Evolutionary conservation across 2,329 filamentous ascomycete genomes (phyloP).

Genomic region (Claviceps sp.): DNA sequence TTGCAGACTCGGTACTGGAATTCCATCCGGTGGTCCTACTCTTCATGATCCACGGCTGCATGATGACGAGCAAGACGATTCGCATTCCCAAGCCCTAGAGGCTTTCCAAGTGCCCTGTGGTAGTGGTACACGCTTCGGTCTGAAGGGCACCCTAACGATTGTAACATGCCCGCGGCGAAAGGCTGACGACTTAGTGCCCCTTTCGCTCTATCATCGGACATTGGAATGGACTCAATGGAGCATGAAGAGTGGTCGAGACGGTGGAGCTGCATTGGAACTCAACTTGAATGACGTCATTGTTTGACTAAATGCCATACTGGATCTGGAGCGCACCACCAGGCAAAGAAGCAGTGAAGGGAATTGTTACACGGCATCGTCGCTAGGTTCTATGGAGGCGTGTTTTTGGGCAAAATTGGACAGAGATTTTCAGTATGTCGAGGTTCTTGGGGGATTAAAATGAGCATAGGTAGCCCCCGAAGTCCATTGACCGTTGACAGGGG

Average conservation of each 20-base stretch:
- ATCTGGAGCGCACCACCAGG: too few relatives aligned
- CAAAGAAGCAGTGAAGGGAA: too few relatives aligned
- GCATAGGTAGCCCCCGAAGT: too few relatives aligned
- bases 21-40: slow-evolving; percentile 71
- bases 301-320: too few relatives aligned
- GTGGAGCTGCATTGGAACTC: too few relatives aligned
- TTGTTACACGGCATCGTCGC: too few relatives aligned
- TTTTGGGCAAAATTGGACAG: too few relatives aligned
- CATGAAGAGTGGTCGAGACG: background rate
- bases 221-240: background rate
- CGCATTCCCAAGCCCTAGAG: slow-evolving; percentile 76
- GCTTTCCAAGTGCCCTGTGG: background rate
- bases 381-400: too few relatives aligned
- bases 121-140: background rate
- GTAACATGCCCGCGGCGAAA: background rate
- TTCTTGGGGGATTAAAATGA: too few relatives aligned
- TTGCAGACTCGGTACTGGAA: slow-evolving; percentile 56
- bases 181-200: background rate
- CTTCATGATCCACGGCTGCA: slow-evolving; percentile 77
- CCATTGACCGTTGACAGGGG: too few relatives aligned
- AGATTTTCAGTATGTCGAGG: too few relatives aligned
- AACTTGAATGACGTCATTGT: too few relatives aligned
- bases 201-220: background rate
- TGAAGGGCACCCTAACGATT: background rate
- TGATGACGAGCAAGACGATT: slow-evolving; percentile 92